Evolutionary conservation across 1,139 yeast genomes (phyloP), one percentile per base, ranked within the genome.

Genomic region (Suhomyces taliae): DNA sequence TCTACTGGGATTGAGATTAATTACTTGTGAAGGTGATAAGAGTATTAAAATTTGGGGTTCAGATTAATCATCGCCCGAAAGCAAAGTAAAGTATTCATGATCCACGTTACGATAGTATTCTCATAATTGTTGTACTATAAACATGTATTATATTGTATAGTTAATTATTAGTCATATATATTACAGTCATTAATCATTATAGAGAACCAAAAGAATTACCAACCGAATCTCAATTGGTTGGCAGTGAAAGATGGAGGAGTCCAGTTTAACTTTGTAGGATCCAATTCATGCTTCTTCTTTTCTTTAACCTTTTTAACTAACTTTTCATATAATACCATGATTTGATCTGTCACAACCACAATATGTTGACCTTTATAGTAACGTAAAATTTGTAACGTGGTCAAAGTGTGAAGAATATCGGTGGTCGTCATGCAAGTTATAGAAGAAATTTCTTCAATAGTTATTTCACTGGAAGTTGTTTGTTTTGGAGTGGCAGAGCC

Each of bases 361-460:
- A 93, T 90, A 67, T 93, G 98, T 66, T 93, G 98, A 12, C 98
- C 99, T 63, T 90, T 90, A 68, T 90, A 91, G 64, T 93, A 93
- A 58, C 93, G 79, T 55, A 95, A 74, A 76, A 95, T 90, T 62
- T 89, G 93, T 59, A 90, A 74, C 0, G 97, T 90, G 54, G 95
- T 95, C 45, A 95, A 78, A 0, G 99, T 95, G 63, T 93, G 98
- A 44, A 93, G 70, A 44, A 95, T 90, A 67, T 93, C 99, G 1
- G 96, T 88, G 1, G 98, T 91, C 4, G 99, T 93, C 97, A 93
- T 93, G 26, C 98, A 82, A 0, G 98, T 90, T 41, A 83, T 70
- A 9, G 85, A 72, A 26, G 97, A 87, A 24, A 93, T 86, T 58
- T 93, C 99, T 60, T 93, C 99, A 49, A 93, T 90, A 8, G 97